Conservation (phyloP, 2,329 filamentous ascomycete genomes). For the Dactylellina sp. region DNA sequence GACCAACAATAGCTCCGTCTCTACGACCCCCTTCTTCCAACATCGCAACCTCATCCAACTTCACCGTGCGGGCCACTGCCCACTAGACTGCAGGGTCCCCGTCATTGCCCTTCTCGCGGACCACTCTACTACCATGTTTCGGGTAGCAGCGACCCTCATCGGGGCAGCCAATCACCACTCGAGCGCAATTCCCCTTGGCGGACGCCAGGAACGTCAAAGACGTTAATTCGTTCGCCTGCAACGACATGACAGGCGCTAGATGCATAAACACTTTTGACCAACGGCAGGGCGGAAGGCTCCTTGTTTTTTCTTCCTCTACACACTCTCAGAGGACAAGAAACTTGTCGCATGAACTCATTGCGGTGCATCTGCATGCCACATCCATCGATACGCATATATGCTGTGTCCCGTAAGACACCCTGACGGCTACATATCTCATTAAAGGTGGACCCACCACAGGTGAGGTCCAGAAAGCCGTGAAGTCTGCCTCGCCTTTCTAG, state of each 20-base stretch:
- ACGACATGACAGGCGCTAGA: constrained; percentile 7
- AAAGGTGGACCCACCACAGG: too few relatives aligned
- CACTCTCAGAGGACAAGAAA: too few relatives aligned
- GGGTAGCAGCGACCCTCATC: constrained; percentile 4
- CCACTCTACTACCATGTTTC: constrained; percentile 13
- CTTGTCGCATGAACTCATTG: neutral
- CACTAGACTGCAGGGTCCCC: neutral
- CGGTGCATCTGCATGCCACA: too few relatives aligned
- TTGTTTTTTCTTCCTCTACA: too few relatives aligned
- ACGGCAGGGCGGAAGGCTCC: too few relatives aligned
- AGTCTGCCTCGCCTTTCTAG: constrained; percentile 28
- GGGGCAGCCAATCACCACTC: constrained; percentile 16
- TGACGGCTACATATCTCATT: neutral
- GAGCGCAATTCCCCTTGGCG: constrained; percentile 32
- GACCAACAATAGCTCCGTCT: too few relatives aligned
- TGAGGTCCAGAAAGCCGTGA: constrained; percentile 3
- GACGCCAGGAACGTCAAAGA: constrained; percentile 10
- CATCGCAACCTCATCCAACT: neutral
- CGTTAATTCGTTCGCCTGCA: neutral
- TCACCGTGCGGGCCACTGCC: neutral
- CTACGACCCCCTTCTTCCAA: neutral
- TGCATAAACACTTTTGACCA: constrained; percentile 5
- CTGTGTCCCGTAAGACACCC: neutral
- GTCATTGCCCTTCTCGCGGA: too few relatives aligned
- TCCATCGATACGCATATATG: too few relatives aligned